Evolutionary conservation across 2,329 filamentous ascomycete genomes (phyloP), one percentile per base, ranked within the genome.

Genomic region (Incumbomyces delicatus): DNA sequence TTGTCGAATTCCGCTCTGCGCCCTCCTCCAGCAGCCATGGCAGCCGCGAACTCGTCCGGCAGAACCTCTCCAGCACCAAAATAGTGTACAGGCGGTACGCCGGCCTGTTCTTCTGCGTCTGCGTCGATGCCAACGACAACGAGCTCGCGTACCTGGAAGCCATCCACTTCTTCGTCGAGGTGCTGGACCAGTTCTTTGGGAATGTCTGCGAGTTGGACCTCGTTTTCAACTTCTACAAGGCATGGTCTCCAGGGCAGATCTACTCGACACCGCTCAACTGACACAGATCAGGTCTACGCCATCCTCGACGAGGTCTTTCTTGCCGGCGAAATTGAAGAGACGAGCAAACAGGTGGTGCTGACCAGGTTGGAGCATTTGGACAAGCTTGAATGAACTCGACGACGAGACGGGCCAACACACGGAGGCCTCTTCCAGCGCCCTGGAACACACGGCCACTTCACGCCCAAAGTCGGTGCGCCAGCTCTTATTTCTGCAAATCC

Each of bases 141-240:
- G 92, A 98, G 73, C 75, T 98, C 51, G 90, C 92, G 20, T 96
- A 88, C 62, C 77, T 98, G 50, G 92, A 98, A 70, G 92, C 89
- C 6, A 95, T 98, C 61, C 92, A 98, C 70, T 98, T 98, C 74
- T 98, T 98, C 62, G 92, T 98, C 59, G 92, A 98, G 72, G 92
- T 98, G 52, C 77, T 98, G 60, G 92, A 98, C 74, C 82, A 89
- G 61, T 98, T 98, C 71, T 98, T 98, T 66, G 92, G 92, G 56
- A 98, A 98, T 66, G 92, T 98, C 49, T 98, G 92, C 71, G 92
- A 98, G 73, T 75, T 98, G 64, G 92, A 98, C 70, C 72, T 98
- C 63, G 78, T 82, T 14, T 82, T 83, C 61, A 83, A 83, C 57
- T 83, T 83, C 55, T 83, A 82, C 64, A 83, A 83, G 72, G 77